Evolutionary conservation across 2,329 filamentous ascomycete genomes (phyloP).

Genomic region (Xylariaceae sp.): DNA sequence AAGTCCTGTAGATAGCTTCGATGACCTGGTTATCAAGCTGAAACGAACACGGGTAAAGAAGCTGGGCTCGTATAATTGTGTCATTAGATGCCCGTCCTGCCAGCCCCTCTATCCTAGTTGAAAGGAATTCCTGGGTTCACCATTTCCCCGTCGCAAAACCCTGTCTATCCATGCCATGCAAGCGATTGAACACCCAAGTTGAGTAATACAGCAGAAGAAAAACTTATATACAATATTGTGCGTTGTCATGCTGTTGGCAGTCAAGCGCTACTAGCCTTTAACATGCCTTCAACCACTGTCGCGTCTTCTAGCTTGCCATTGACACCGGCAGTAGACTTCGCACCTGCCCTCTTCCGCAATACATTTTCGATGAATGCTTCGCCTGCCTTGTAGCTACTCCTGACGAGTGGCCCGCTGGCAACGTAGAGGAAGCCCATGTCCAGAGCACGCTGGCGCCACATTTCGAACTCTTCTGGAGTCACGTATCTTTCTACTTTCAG

Average conservation of each 20-base stretch:
- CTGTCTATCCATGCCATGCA: no score
- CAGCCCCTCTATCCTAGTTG: slow-evolving; percentile 17
- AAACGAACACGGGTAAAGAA: no score
- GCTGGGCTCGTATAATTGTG: not conserved
- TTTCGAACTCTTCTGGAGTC: slow-evolving; percentile 84
- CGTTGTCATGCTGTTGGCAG: not conserved
- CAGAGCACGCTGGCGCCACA: slow-evolving; percentile 84
- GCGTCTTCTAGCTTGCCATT: slow-evolving; percentile 18
- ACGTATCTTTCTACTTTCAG: slow-evolving; percentile 97
- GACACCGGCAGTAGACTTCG: slow-evolving; percentile 24
- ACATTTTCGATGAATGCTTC: slow-evolving; percentile 99
- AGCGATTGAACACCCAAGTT: no score
- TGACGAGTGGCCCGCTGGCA: slow-evolving; percentile 85
- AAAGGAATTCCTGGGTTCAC: slow-evolving; percentile 10
- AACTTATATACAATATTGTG: no score
- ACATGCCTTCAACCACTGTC: slow-evolving; percentile 16
- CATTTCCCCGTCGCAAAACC: no score
- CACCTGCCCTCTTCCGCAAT: slow-evolving; percentile 69
- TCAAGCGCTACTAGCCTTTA: slow-evolving; percentile 11
- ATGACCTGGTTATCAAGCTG: no score
- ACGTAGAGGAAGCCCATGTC: slow-evolving; percentile 97
- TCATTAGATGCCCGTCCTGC: not conserved
- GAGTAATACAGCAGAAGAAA: no score
- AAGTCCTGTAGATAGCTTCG: no score
- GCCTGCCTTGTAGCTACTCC: slow-evolving; percentile 95